Evolutionary conservation across 2,329 filamentous ascomycete genomes (phyloP), one percentile per base, ranked within the genome.

Genomic region (Trichoderma asperellum): DNA sequence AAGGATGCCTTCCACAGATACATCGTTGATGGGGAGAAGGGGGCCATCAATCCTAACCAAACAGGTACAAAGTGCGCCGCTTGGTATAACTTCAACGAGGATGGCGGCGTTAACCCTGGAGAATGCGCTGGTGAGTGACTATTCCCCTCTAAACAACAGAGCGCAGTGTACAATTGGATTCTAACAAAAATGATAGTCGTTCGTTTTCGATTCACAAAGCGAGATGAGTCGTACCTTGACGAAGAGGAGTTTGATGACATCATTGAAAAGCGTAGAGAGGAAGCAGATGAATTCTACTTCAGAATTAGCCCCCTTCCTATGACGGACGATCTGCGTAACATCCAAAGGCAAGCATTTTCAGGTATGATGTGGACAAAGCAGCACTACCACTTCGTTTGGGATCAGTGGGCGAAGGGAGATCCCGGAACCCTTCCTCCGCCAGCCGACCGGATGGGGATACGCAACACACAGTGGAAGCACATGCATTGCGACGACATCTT

Each of bases 291-390:
- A 71, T 98, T 98, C 79, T 98, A 96, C 83, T 96, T 91, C 82
- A 89, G 92, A 70, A 91, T 98, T 79, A 97, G 93, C 80, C 95
- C 95, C 3, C 85, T 97, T 49, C 95, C 94, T 2, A 97, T 97
- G 91, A 87, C 92, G 0, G 94, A 98, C 60, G 95, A 98, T 77
- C 85, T 97, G 70, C 91, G 94, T 74, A 97, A 96, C 79, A 96
- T 98, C 74, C 96, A 98, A 81, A 89, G 95, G 74, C 94, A 97
- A 79, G 96, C 95, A 4, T 92, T 97, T 73, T 90, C 94, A 0
- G 95, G 96, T 66, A 98, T 98, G 95, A 91, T 98, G 86, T 98
- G 95, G 95, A 96, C 92, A 72, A 98, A 98, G 80, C 95, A 98
- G 79, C 93, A 93, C 81, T 98, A 98, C 79, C 89, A 96, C 77